A percentile compares a stretch with the other conserved stretches of the same genome.
Conservation (phyloP, 116 monocot genomes). For the Posidonia oceanica region DNA sequence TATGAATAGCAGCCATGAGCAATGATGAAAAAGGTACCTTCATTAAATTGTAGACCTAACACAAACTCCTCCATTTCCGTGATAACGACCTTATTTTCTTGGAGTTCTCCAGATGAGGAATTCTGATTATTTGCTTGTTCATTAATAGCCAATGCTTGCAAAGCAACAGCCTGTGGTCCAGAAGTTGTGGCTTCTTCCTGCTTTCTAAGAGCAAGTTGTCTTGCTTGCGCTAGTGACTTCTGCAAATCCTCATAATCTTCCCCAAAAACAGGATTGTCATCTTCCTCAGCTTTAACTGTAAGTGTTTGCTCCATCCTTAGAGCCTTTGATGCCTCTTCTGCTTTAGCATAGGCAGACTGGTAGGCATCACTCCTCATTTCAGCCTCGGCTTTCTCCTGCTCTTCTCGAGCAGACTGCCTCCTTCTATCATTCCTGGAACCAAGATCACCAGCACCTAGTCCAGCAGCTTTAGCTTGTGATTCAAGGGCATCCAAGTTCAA, state of each 20-base stretch:
- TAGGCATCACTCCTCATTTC: conserved; percentile 64
- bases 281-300: conserved; percentile 22
- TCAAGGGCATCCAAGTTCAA: conserved; percentile 85
- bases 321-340: conserved; percentile 77
- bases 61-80: conserved; percentile 99
- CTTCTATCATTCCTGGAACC: conserved; percentile 66
- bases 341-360: conserved; percentile 72
- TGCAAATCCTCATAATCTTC: conserved; percentile 96
- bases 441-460: conserved; percentile 69
- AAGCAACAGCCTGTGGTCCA: conserved; percentile 54
- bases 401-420: conserved; percentile 37
- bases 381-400: conserved; percentile 48
- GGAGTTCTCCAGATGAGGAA: conserved; percentile 18
- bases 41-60: conserved; percentile 79
- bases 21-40: conserved; percentile 29
- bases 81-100: conserved; percentile 75
- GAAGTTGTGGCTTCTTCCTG: conserved; percentile 39
- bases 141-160: conserved; percentile 35
- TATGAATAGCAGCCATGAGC: too few relatives aligned
- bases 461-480: conserved; percentile 71
- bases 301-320: conserved; percentile 38
- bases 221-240: conserved; percentile 80
- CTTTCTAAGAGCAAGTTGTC: conserved; percentile 60
- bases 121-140: conserved; percentile 25
- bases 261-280: conserved; percentile 73